These are phyloP conservation scores for Paramecium primaurelia DNA, from an alignment of 73 alveolate species.

Conservation along the genomic window DNA sequence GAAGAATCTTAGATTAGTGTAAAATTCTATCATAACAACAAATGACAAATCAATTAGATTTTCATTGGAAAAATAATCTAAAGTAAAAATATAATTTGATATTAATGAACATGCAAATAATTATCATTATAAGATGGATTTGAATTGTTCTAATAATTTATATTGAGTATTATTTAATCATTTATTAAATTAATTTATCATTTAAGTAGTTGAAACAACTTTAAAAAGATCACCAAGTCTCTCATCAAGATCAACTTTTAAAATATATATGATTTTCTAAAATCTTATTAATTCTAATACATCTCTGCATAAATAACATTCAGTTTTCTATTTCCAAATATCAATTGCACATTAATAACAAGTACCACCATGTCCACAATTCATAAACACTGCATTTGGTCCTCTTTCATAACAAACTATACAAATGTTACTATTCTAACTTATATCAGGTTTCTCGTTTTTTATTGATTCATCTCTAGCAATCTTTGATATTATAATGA, in stretches of 20 bases:
- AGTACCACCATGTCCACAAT: slow-evolving; percentile 59
- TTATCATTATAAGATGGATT: neutral
- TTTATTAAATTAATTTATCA: neutral
- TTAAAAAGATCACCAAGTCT: neutral
- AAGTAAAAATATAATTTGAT: neutral
- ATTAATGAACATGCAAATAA: neutral
- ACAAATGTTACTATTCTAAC: neutral
- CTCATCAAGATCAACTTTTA: neutral
- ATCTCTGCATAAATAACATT: slow-evolving; percentile 53
- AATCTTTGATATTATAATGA: neutral
- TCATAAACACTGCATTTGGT: slow-evolving; percentile 59
- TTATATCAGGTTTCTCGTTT: neutral
- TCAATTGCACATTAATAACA: slow-evolving; percentile 58
- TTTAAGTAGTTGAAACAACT: neutral
- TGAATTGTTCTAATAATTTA: neutral
- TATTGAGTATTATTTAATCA: neutral
- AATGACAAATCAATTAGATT: neutral
- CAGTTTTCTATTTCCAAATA: slow-evolving; percentile 38
- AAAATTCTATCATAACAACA: neutral
- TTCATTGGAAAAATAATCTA: neutral
- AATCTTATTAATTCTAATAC: neutral
- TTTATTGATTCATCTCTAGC: neutral
- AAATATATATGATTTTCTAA: neutral
- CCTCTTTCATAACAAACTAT: slow-evolving; percentile 47
- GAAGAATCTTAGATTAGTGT: neutral